Evolutionary conservation across 768 basidiomycete genomes (phyloP).

Genomic region (Kwoniella sp.): DNA sequence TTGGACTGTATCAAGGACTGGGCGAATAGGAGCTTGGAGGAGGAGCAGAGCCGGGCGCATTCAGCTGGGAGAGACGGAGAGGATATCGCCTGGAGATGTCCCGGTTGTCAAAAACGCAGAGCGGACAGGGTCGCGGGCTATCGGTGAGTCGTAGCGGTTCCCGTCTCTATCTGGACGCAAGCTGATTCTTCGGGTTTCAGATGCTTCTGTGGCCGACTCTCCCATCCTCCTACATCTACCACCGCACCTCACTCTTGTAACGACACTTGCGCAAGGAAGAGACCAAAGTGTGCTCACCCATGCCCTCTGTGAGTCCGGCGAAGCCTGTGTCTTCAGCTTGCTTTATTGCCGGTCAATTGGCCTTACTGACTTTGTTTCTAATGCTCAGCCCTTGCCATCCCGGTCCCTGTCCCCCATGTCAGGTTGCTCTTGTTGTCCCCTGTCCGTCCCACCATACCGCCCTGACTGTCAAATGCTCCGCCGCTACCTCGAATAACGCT

Average conservation of each 20-base stretch:
- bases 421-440: slow-evolving; percentile 70
- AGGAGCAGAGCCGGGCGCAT: slow-evolving; percentile 66
- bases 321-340: background rate
- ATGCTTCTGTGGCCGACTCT: slow-evolving; percentile 41
- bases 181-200: slow-evolving; percentile 52
- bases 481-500: slow-evolving; percentile 42
- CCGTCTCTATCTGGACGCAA: background rate
- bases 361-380: background rate
- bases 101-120: slow-evolving; percentile 85
- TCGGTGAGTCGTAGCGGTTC: slow-evolving; percentile 81
- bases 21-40: slow-evolving; percentile 70
- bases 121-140: slow-evolving; percentile 63
- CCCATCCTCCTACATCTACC: slow-evolving; percentile 30
- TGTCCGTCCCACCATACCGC: slow-evolving; percentile 75
- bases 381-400: slow-evolving; percentile 71
- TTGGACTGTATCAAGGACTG: slow-evolving; percentile 84
- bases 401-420: slow-evolving; percentile 93
- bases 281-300: slow-evolving; percentile 68
- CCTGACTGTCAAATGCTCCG: slow-evolving; percentile 58
- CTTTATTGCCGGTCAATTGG: too few relatives aligned
- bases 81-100: slow-evolving; percentile 73
- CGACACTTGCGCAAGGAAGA: slow-evolving; percentile 51
- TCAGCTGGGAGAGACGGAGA: slow-evolving; percentile 65
- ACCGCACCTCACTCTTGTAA: slow-evolving; percentile 56
- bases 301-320: slow-evolving; percentile 64